Evolutionary conservation across 768 basidiomycete genomes (phyloP).

Genomic region (Lentinus tigrinus): DNA sequence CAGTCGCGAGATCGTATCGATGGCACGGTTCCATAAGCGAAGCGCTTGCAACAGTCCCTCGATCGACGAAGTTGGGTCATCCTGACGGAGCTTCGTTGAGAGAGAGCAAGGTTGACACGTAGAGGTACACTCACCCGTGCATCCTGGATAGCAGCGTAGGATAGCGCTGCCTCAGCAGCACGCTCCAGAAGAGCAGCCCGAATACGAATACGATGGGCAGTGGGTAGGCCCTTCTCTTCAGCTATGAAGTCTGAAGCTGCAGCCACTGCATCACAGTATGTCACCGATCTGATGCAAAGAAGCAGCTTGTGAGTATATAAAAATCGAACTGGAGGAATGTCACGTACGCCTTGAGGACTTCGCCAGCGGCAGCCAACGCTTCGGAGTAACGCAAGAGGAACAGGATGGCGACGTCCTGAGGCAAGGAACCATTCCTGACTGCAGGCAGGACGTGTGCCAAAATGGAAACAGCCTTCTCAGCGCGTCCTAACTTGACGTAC

Average conservation of each 20-base stretch:
- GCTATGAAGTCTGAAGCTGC: conserved; percentile 41
- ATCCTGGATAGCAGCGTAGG: conserved; percentile 68
- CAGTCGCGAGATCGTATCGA: conserved; percentile 65
- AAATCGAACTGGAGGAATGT: neutral
- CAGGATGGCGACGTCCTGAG: conserved; percentile 50
- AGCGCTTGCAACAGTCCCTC: conserved; percentile 65
- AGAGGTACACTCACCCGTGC: conserved; percentile 58
- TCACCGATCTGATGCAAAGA: conserved; percentile 36
- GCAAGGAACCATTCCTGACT: conserved; percentile 43
- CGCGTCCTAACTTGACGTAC: conserved; percentile 76
- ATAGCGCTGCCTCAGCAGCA: conserved; percentile 69
- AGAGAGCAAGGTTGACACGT: too few relatives aligned
- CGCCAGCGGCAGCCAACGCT: conserved; percentile 57
- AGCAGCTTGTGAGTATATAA: neutral
- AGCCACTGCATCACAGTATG: conserved; percentile 61
- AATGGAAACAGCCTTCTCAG: conserved; percentile 60
- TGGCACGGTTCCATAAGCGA: conserved; percentile 78
- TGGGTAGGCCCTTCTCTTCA: conserved; percentile 49
- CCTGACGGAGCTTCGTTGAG: too few relatives aligned
- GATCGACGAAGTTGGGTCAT: conserved; percentile 57
- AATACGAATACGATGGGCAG: conserved; percentile 54
- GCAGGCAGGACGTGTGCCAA: conserved; percentile 56
- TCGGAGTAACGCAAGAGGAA: conserved; percentile 69
- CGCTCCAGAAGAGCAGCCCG: conserved; percentile 63
- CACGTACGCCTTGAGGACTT: conserved; percentile 57